Evolutionary conservation across 2,329 filamentous ascomycete genomes (phyloP), one percentile per base, ranked within the genome.

Genomic region (Aspergillus phoenicis): DNA sequence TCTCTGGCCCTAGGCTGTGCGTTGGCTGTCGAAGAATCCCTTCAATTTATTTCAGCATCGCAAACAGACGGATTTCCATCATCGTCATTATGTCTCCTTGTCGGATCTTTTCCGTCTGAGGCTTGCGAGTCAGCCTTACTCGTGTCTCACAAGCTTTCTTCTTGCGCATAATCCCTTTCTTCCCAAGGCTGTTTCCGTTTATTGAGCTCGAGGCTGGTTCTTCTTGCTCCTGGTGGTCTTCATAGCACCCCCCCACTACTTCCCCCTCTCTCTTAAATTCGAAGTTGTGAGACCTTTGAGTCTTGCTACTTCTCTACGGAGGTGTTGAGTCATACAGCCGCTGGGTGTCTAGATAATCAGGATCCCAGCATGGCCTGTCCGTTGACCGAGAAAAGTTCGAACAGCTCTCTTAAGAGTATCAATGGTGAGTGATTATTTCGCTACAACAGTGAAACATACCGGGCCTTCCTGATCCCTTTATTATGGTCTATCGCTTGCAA

Each of bases 321-420:
- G 28, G 26, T 15, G 17, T 52, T 36, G 22, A 58, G 41, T 55
- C 51, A 55, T 26, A 30, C 51, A 22, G 45, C 43, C 28, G 22
- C 17, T n/a, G 28, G 30, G 36, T 28, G 13, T 58, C 43, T 49
- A n/a, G 43, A 45, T 30, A 5, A 5, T 4, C 24, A 45, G 20
- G 20, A 39, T 30, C 47, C 52, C 45, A 56, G 53, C 15, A 69
- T 66, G 67, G 55, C 63, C 41, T 52, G 57, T 17, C 67, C 67
- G 17, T 60, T 68, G 52, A 45, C 52, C 4, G 54, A 62, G 28
- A 66, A 66, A 8, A 56, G n/a, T 51, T 58, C 59, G 22, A 68
- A 66, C 58, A 63, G 60, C 49, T 59, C 57, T 39, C 61, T 58
- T 43, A 57, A 53, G 33, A 63, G 48, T 43, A 58, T 56, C 33